These are phyloP conservation scores for Protomyces pachydermus DNA, from an alignment of 1,139 yeast species.

Conservation along the genomic window DNA sequence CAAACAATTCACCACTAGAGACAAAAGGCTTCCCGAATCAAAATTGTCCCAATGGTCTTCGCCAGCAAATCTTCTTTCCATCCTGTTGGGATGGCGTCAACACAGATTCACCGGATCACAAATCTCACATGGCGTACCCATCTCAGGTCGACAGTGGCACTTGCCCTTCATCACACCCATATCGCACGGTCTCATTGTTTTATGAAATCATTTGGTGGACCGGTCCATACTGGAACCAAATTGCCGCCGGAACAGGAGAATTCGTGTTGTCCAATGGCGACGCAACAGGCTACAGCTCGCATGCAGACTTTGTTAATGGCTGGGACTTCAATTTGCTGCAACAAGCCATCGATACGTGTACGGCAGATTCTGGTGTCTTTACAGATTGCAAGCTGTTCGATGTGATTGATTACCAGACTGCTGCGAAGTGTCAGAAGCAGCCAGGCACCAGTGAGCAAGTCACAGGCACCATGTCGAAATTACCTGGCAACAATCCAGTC, in stretches of 20 bases:
- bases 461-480: constrained; percentile 13
- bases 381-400: constrained; percentile 25
- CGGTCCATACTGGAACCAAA: background rate
- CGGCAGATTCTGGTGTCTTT: constrained; percentile 27
- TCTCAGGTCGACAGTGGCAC: constrained; percentile 22
- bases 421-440: constrained; percentile 10
- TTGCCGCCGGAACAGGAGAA: constrained; percentile 21
- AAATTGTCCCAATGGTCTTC: constrained; percentile 27
- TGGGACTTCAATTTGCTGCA: constrained; percentile 28
- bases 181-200: constrained; percentile 22
- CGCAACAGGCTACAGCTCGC: constrained; percentile 28
- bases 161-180: constrained; percentile 26
- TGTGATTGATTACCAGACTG: constrained; percentile 1
- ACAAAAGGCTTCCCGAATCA: constrained; percentile 17
- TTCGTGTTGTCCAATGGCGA: constrained; percentile 27
- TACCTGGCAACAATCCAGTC: constrained; percentile 26
- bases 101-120: constrained; percentile 27
- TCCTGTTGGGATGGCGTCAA: constrained; percentile 31
- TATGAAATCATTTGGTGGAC: constrained; percentile 27
- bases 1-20: constrained; percentile 24
- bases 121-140: constrained; percentile 28
- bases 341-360: constrained; percentile 26
- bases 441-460: constrained; percentile 11
- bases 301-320: constrained; percentile 29
- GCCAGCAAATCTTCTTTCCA: constrained; percentile 28